These are phyloP conservation scores for Coemansia sp. DNA, from an alignment of 192 early-diverging fungal species.

Conservation along the genomic window DNA sequence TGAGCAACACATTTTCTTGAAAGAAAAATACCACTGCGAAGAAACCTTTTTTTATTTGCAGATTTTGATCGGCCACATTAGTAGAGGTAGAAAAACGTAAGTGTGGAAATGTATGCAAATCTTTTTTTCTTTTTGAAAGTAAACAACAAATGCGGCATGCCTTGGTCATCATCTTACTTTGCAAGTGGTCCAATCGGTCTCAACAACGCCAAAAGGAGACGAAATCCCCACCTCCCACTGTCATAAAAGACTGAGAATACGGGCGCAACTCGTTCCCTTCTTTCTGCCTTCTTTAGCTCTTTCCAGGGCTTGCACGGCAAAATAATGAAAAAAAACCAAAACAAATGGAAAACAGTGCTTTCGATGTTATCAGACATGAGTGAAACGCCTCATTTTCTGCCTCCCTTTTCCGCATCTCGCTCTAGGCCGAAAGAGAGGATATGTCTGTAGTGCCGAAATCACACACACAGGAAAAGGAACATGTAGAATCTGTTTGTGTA, in stretches of 20 bases:
- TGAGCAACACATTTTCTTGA: too few species aligned
- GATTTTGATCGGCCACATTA: not conserved
- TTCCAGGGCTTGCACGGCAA: not conserved
- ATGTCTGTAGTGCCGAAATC: not conserved
- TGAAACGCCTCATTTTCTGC: constrained; percentile 4
- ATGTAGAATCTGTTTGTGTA: not conserved
- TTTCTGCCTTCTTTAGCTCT: not conserved
- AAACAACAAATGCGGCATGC: not conserved
- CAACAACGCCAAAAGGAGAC: constrained; percentile 1
- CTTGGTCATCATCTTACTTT: not conserved
- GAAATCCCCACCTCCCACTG: not conserved
- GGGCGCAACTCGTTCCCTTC: not conserved
- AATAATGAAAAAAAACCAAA: not conserved
- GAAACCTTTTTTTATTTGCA: not conserved
- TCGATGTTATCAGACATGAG: not conserved
- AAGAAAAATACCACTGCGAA: too few species aligned
- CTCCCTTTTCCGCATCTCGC: not conserved
- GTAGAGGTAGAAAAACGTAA: not conserved
- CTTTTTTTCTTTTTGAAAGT: not conserved
- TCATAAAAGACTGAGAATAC: not conserved
- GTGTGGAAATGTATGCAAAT: constrained; percentile 8
- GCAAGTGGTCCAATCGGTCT: constrained; percentile 4
- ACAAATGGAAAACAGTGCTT: not conserved
- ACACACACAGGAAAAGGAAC: not conserved
- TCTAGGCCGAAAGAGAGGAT: not conserved